phyloP scores from a whole-genome alignment of 768 basidiomycete species.

The Chalciporus piperatus region DNA sequence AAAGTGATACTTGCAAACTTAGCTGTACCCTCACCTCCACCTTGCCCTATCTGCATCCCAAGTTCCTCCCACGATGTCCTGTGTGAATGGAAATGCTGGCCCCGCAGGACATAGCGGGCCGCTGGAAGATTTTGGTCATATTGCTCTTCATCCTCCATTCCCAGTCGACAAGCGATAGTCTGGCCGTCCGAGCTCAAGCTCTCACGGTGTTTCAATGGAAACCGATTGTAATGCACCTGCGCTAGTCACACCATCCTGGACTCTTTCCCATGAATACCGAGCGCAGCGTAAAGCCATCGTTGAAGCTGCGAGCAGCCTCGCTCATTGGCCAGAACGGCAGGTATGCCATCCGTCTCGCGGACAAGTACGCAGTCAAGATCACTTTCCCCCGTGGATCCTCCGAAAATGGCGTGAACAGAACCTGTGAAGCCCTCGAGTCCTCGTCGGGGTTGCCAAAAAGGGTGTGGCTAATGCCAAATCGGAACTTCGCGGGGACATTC shows the following conservation, averaged over 20 bases:
- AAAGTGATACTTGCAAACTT: constrained; percentile 10
- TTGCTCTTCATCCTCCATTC: constrained; percentile 13
- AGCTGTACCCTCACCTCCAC: not conserved
- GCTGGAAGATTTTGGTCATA: not conserved
- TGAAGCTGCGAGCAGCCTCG: constrained; percentile 45
- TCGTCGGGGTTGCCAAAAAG: constrained; percentile 92
- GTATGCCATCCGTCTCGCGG: constrained; percentile 93
- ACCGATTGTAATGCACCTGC: not conserved
- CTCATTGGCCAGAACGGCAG: constrained; percentile 93
- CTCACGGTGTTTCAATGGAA: not conserved
- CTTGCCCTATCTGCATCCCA: constrained; percentile 11
- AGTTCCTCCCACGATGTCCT: not conserved
- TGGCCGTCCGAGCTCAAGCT: not conserved
- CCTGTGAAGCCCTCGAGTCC: constrained; percentile 80
- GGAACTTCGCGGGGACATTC: constrained; percentile 76
- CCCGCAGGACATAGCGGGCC: not conserved
- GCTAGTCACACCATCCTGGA: not conserved
- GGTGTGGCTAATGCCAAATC: constrained; percentile 90
- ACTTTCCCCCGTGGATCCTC: constrained; percentile 85
- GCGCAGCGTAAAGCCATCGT: constrained; percentile 7
- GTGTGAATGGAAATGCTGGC: not conserved
- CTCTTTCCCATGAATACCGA: constrained; percentile 11
- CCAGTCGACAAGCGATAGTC: not conserved
- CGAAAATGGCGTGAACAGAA: constrained; percentile 62
- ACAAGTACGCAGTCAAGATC: constrained; percentile 94